These are phyloP conservation scores for Bombardia bombarda DNA, from an alignment of 495 filamentous ascomycete species.

Conservation along the genomic window DNA sequence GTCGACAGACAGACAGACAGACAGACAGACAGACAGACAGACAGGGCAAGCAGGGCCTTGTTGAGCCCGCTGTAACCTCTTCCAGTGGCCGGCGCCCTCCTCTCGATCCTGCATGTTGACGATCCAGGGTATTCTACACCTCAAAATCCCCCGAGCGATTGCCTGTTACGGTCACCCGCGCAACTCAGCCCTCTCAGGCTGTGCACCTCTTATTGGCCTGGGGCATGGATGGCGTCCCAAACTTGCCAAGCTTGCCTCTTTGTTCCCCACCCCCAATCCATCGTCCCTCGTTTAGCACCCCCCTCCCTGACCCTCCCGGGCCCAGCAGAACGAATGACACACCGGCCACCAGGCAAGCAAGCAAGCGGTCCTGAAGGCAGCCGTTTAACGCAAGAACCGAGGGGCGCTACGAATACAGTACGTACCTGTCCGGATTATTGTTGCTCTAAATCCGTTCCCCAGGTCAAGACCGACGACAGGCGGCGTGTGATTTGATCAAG, in stretches of 20 bases:
- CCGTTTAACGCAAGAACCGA: no score
- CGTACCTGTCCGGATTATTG: no score
- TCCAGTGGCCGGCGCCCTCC: no score
- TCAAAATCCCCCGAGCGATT: background rate
- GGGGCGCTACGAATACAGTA: no score
- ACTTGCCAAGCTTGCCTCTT: background rate
- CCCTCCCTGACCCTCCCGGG: no score
- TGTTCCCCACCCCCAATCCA: constrained; percentile 3
- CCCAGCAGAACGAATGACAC: background rate
- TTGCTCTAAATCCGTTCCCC: no score
- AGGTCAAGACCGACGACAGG: background rate
- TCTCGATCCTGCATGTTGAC: no score
- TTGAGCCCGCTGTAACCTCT: no score
- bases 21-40: no score
- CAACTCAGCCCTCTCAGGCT: constrained; percentile 13
- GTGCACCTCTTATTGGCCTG: constrained; percentile 6
- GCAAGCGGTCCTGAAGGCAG: background rate
- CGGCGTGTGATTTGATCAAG: constrained; percentile 4
- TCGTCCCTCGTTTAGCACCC: background rate
- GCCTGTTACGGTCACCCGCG: constrained; percentile 10
- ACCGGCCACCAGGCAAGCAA: background rate
- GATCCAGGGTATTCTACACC: no score
- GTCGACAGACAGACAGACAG: no score
- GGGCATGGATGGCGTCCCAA: background rate
- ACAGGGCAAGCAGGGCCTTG: no score